A percentile compares a stretch with the other conserved stretches of the same genome.
Conservation (phyloP, 2,329 filamentous ascomycete species). For the Scedosporium boydii region DNA sequence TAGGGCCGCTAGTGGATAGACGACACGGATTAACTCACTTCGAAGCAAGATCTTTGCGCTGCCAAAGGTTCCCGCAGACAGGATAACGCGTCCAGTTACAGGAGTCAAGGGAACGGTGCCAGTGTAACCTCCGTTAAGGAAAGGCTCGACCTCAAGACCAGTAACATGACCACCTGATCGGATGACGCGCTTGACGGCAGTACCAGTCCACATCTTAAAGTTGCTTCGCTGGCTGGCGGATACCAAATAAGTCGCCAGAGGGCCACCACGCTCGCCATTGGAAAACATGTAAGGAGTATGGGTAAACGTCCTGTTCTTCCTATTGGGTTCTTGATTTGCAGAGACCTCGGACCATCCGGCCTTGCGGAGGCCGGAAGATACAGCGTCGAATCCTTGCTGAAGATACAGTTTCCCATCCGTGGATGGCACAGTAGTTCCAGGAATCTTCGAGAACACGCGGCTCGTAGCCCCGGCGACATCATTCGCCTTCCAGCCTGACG, state of each 20-base stretch:
- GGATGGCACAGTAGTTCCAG: slow-evolving; percentile 56
- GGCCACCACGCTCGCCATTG: slow-evolving; percentile 57
- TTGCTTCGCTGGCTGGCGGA: slow-evolving; percentile 47
- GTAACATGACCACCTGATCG: slow-evolving; percentile 52
- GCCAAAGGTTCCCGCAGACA: slow-evolving; percentile 59
- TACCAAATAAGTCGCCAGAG: slow-evolving; percentile 61
- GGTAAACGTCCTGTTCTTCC: slow-evolving; percentile 57
- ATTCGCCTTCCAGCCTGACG: slow-evolving; percentile 56
- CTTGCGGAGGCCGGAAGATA: slow-evolving; percentile 47
- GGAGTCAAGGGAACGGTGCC: slow-evolving; percentile 51
- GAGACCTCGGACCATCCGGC: slow-evolving; percentile 56
- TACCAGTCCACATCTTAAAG: slow-evolving; percentile 58
- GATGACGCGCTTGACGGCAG: slow-evolving; percentile 55
- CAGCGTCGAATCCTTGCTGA: slow-evolving; percentile 53
- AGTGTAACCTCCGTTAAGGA: slow-evolving; percentile 39
- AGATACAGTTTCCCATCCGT: slow-evolving; percentile 57
- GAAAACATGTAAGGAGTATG: slow-evolving; percentile 59
- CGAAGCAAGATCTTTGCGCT: slow-evolving; percentile 59
- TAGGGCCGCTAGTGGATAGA: background rate
- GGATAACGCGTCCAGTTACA: slow-evolving; percentile 52
- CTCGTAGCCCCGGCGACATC: slow-evolving; percentile 51
- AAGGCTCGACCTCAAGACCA: slow-evolving; percentile 53
- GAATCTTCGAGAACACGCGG: slow-evolving; percentile 58
- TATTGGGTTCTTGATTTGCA: slow-evolving; percentile 47
- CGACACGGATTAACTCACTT: slow-evolving; percentile 24